phyloP scores from a whole-genome alignment of 805 yeast species.

The Cyberlindnera galapagoensis region DNA sequence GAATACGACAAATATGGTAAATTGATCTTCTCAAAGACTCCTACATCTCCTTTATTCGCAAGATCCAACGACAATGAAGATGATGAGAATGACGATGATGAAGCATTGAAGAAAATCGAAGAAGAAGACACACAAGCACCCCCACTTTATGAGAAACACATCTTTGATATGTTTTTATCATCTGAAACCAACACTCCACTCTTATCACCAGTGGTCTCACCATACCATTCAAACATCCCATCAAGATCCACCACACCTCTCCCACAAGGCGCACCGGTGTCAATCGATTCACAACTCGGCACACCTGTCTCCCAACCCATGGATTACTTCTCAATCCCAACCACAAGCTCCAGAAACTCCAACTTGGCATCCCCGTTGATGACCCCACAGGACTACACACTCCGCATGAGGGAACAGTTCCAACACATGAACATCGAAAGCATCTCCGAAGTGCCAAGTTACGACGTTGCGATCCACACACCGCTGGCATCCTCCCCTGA shows the following conservation, averaged over 20 bases:
- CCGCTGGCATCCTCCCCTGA: slow-evolving; percentile 35
- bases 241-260: slow-evolving; percentile 7
- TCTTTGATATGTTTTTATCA: slow-evolving; percentile 52
- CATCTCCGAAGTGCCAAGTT: slow-evolving; percentile 67
- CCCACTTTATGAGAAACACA: slow-evolving; percentile 67
- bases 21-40: slow-evolving; percentile 31
- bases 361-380: slow-evolving; percentile 7
- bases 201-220: slow-evolving; percentile 6
- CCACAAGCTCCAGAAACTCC: not conserved
- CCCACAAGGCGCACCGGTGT: slow-evolving; percentile 1
- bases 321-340: slow-evolving; percentile 6
- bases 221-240: slow-evolving; percentile 3
- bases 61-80: not conserved
- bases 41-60: slow-evolving; percentile 23
- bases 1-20: slow-evolving; percentile 31
- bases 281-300: too few species aligned
- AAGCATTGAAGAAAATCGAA: too few species aligned
- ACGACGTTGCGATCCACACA: slow-evolving; percentile 56
- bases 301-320: not conserved
- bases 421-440: slow-evolving; percentile 27
- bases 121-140: too few species aligned
- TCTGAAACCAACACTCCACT: too few species aligned
- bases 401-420: slow-evolving; percentile 5
- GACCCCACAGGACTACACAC: slow-evolving; percentile 3
- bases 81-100: slow-evolving; percentile 30